Base-by-base conservation (phyloP, 768 basidiomycete genomes). In the Lactarius trivialis region DNA sequence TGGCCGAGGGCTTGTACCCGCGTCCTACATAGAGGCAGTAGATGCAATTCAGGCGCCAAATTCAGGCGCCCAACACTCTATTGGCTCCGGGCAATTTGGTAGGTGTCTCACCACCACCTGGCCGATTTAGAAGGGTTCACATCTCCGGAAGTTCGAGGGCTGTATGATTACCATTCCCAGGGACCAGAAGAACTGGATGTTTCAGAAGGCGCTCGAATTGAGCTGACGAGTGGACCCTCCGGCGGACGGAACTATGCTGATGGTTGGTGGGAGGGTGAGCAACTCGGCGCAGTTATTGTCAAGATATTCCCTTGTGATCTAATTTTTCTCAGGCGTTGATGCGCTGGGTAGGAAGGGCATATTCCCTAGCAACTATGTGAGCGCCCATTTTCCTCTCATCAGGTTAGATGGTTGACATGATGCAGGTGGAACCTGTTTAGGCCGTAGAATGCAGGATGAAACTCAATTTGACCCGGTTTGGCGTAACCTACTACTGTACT, bases 281-380 rank as follows among this genome's bases (percentile, higher is more conserved):
- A 56, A 17, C 58, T 49, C 12, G 64, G 65, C 56, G 67, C 60
- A 63, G 56, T 57, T 49, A 43, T 66, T 61, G 24, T 65, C 64
- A 56, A 50, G 39, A 50, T 41, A 43, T 61, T 65, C 55, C 66
- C 60, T 63, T 60, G 63, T 65, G 64, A 68, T 70, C 59, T 48
- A 60, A 56, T 60, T 55, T 67, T 68, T 71, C 64, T 68, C 71
- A 90, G 89, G 89, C 59, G 76, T 83, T 65, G 81, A 85, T 66
- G 72, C 76, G 55, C 71, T 73, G 60, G 85, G 89, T 58, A 76
- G 72, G 71, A 89, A 83, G 72, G 90, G 90, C 6, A 90, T 92
- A 68, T 93, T 93, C 76, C 91, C 91, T 30, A 90, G 87, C 73
- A 91, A 90, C 75, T 92, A 92, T 79, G 91, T 92, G 74, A 73